Base-by-base conservation (phyloP, 1,284 basidiomycete genomes). In the Volvariella surrecta region DNA sequence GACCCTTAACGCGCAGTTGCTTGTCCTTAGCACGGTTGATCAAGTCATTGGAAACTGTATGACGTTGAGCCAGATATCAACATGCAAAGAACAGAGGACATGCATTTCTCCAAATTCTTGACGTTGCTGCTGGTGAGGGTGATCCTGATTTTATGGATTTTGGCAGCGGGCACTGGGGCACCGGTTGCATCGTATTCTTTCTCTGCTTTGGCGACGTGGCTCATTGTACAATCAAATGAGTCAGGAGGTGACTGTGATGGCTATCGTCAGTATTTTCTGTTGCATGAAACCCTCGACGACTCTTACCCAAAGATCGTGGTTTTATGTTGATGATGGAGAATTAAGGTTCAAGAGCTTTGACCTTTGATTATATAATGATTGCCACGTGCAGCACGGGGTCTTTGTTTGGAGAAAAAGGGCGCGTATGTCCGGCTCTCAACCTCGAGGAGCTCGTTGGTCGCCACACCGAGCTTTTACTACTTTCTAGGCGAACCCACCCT, bases 21-120 rank as follows among this genome's bases (percentile, higher is more conserved):
- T 96, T 95, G 82, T 99, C 96, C 80, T 99, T 99, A 58, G 96
- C 95, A 53, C 96, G 86, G 80, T 93, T 92, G 70, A 99, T 89
- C 63, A 99, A 79, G 70, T 99, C 96, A 52, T 71, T 70, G 57
- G 90, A 97, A 81, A 99, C 95, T 94, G 54, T 2, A 51, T 17
- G 24, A 30, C n/a, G 16, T 45, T 4, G 41, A 45, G 37, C 17
- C 15, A 35, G 13, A 31, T 6, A n/a, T 20, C 1, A 18, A 1
- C n/a, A 40, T 8, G 37, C 21, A 37, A 15, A 16, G 37, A 24
- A 10, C n/a, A n/a, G n/a, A n/a, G 6, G 15, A 50, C 57, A 57
- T 58, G 97, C 94, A 97, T 76, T 98, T 99, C 75, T 99, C 96
- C 62, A 99, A 76, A 79, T 93, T 96, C 77, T 82, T 87, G 70